Conservation (phyloP, 768 basidiomycete genomes). For the Boletus sp. region DNA sequence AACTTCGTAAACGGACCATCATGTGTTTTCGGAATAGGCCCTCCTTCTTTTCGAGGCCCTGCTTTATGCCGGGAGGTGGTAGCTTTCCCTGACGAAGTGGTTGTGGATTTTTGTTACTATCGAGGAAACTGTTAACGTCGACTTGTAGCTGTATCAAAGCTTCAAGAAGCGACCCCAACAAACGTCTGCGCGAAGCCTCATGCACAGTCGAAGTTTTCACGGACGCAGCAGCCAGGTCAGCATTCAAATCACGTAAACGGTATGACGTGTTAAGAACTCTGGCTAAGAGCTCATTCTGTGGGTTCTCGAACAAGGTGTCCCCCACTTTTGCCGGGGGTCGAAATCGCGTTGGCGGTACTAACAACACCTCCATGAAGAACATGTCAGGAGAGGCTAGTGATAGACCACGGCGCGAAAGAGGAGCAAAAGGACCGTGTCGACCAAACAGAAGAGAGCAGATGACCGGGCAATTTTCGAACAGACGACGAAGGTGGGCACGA, state of each 20-base stretch:
- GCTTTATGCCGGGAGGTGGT: constrained; percentile 92
- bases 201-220: constrained; percentile 55
- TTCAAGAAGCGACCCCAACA: constrained; percentile 72
- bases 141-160: constrained; percentile 85
- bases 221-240: constrained; percentile 57
- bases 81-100: constrained; percentile 83
- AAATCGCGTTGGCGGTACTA: constrained; percentile 93
- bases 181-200: constrained; percentile 46
- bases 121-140: constrained; percentile 96
- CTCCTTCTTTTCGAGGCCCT: constrained; percentile 97
- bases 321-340: constrained; percentile 90
- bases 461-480: constrained; percentile 80
- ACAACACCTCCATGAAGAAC: constrained; percentile 93
- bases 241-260: constrained; percentile 72
- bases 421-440: constrained; percentile 82
- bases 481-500: constrained; percentile 84
- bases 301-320: constrained; percentile 91
- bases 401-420: constrained; percentile 54
- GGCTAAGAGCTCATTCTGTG: constrained; percentile 88
- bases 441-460: constrained; percentile 89
- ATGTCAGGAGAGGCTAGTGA: constrained; percentile 83
- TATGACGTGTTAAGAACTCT: constrained; percentile 79
- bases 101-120: constrained; percentile 91
- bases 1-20: constrained; percentile 67
- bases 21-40: constrained; percentile 97